Evolutionary conservation across 2,329 filamentous ascomycete genomes (phyloP).

Genomic region (Ophiocordyceps camponoti-leonardi): DNA sequence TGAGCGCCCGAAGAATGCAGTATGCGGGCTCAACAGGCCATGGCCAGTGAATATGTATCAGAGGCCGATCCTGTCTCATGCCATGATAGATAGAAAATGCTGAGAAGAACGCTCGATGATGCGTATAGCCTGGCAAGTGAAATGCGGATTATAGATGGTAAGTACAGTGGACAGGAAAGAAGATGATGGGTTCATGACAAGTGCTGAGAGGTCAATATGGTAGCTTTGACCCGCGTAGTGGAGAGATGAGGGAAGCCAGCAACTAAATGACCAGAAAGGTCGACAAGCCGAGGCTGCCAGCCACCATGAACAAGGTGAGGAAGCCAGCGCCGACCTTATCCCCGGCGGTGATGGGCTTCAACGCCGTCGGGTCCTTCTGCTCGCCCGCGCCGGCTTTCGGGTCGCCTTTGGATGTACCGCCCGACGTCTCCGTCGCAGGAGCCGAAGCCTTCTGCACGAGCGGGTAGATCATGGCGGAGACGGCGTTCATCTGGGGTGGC

Average conservation of each 20-base stretch:
- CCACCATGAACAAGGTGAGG: conserved; percentile 30
- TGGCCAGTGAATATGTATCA: too few species aligned
- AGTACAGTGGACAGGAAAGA: too few species aligned
- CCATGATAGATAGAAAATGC: too few species aligned
- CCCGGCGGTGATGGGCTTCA: conserved; percentile 23
- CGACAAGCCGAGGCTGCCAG: conserved; percentile 31
- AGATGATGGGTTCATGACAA: too few species aligned
- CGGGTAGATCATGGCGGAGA: conserved; percentile 45
- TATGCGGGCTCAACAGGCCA: too few species aligned
- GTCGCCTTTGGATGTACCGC: conserved; percentile 41
- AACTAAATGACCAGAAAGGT: conserved; percentile 26
- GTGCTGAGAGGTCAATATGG: not conserved
- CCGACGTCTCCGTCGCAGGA: conserved; percentile 34
- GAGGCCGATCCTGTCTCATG: too few species aligned
- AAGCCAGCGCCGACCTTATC: conserved; percentile 40
- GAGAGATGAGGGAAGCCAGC: not conserved
- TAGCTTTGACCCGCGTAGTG: not conserved
- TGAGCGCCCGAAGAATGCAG: too few species aligned
- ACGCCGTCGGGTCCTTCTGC: conserved; percentile 10
- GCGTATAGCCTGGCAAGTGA: too few species aligned
- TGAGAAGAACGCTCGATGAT: too few species aligned
- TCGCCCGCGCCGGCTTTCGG: conserved; percentile 12
- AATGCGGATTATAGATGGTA: too few species aligned
- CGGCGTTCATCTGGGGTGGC: conserved; percentile 52
- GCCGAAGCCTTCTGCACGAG: conserved; percentile 25